Percentiles rank a stretch among this genome's conserved stretches.
phyloP scores from a whole-genome alignment of 1,284 basidiomycete species.

The Limonomyces culmigenus region DNA sequence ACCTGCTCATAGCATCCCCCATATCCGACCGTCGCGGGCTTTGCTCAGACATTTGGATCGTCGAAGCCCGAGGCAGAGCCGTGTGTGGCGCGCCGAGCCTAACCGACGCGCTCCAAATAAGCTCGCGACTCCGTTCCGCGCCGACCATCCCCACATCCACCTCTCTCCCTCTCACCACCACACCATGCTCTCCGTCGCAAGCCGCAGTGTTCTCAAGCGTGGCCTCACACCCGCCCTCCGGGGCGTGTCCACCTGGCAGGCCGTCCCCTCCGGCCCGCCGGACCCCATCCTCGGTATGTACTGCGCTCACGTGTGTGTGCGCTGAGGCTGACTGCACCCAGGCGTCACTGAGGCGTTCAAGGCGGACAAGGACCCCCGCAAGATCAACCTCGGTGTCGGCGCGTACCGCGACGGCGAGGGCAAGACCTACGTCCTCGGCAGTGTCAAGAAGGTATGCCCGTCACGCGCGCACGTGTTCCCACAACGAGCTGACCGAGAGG shows the following conservation, averaged over 20 bases:
- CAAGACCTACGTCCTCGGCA: slow-evolving; percentile 88
- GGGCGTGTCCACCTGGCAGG: slow-evolving; percentile 59
- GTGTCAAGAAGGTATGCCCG: slow-evolving; percentile 65
- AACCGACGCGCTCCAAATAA: too few relatives aligned
- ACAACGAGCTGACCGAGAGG: slow-evolving; percentile 2
- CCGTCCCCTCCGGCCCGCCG: slow-evolving; percentile 78
- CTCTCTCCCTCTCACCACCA: neutral
- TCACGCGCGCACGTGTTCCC: slow-evolving; percentile 1
- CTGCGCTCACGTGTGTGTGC: neutral
- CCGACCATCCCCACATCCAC: neutral
- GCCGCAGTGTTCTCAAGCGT: slow-evolving; percentile 15
- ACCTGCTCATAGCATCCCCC: too few relatives aligned
- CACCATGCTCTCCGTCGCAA: slow-evolving; percentile 18
- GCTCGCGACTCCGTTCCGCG: neutral
- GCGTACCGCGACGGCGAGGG: slow-evolving; percentile 89
- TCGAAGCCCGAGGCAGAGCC: too few relatives aligned
- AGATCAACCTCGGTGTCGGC: slow-evolving; percentile 96
- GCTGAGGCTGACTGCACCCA: slow-evolving; percentile 8
- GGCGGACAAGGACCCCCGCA: slow-evolving; percentile 77
- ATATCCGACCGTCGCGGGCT: too few relatives aligned
- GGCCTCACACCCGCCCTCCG: slow-evolving; percentile 15
- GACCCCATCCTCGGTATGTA: slow-evolving; percentile 81
- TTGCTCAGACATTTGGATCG: too few relatives aligned
- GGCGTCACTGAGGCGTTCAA: slow-evolving; percentile 93
- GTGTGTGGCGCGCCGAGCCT: too few relatives aligned